These are phyloP conservation scores for Boletus reticuloceps DNA, from an alignment of 768 basidiomycete genomes.

Conservation along the genomic window DNA sequence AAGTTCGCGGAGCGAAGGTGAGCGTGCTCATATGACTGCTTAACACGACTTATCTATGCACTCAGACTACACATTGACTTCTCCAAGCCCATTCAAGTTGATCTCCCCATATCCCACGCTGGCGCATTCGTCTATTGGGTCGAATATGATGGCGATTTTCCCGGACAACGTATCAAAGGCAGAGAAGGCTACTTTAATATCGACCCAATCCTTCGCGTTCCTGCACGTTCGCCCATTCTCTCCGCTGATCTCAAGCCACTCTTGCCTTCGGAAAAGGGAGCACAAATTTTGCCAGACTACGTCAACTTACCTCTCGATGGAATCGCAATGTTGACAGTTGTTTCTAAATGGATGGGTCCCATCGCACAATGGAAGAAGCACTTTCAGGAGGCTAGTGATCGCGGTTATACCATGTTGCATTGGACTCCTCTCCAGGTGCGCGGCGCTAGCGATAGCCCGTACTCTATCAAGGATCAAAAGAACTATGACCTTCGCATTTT, in stretches of 20 bases:
- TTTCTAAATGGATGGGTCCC: constrained; percentile 99
- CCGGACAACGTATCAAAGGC: constrained; percentile 68
- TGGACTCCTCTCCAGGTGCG: constrained; percentile 94
- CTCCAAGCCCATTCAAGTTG: constrained; percentile 88
- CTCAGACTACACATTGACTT: constrained; percentile 79
- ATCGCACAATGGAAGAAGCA: constrained; percentile 72
- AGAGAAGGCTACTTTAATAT: constrained; percentile 95
- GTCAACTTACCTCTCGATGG: constrained; percentile 84
- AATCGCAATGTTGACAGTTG: constrained; percentile 81
- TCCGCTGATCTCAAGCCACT: constrained; percentile 51
- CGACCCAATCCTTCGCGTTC: constrained; percentile 81
- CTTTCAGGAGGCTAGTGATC: constrained; percentile 78
- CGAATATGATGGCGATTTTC: constrained; percentile 72
- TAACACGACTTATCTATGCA: constrained; percentile 12
- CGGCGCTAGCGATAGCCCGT: constrained; percentile 87
- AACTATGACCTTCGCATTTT: constrained; percentile 81
- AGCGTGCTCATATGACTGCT: constrained; percentile 21
- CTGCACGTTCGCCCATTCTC: constrained; percentile 73
- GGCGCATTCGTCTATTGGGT: constrained; percentile 96
- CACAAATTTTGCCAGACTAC: constrained; percentile 44
- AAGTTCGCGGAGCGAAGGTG: constrained; percentile 75
- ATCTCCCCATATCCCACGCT: constrained; percentile 94
- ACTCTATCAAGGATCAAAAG: constrained; percentile 88
- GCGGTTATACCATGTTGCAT: constrained; percentile 98
- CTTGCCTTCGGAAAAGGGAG: constrained; percentile 51